phyloP scores from a whole-genome alignment of 169 alveolate species.

The Perkinsus chesapeaki region DNA sequence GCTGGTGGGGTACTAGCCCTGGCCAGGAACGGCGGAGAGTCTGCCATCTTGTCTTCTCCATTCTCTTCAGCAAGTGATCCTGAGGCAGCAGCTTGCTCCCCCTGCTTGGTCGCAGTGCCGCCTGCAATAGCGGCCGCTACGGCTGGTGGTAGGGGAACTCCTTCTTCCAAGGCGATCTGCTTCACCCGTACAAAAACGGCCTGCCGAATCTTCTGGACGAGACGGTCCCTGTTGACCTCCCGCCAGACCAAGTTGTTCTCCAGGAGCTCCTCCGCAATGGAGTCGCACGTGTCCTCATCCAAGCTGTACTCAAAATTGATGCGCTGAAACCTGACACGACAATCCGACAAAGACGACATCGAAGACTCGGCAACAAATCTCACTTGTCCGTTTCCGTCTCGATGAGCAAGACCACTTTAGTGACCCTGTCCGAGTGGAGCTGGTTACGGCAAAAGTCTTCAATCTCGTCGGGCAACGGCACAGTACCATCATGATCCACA shows the following conservation, averaged over 20 bases:
- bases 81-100: too few relatives aligned
- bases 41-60: not conserved
- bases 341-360: not conserved
- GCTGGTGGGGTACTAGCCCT: not conserved
- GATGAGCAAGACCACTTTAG: not conserved
- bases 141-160: not conserved
- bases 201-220: not conserved
- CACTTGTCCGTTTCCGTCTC: not conserved
- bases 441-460: not conserved
- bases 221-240: not conserved
- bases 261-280: conserved; percentile 6
- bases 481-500: not conserved
- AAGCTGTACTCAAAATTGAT: conserved; percentile 4
- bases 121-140: not conserved
- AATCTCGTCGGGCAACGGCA: not conserved
- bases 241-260: not conserved
- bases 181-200: not conserved
- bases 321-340: not conserved
- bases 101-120: not conserved
- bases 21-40: not conserved
- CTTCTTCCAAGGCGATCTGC: not conserved
- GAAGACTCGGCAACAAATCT: not conserved
- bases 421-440: not conserved
- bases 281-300: conserved; percentile 3
- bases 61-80: too few relatives aligned